phyloP scores from a whole-genome alignment of 768 basidiomycete genomes.

The Punctularia strigosozonata region DNA sequence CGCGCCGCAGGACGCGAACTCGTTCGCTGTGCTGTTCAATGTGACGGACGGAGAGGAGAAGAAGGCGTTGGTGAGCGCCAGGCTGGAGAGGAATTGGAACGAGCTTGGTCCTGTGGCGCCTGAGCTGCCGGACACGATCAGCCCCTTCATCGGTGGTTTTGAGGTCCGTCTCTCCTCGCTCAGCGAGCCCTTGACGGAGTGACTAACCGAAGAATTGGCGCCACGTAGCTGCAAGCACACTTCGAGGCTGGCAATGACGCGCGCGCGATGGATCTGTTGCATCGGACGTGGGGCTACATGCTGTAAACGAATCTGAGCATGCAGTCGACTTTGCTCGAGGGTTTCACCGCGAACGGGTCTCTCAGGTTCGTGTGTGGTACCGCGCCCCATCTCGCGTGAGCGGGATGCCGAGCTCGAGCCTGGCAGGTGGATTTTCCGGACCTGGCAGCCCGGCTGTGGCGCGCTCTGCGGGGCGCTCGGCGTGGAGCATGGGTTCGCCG shows the following conservation, averaged over 20 bases:
- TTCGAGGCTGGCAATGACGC: constrained; percentile 9
- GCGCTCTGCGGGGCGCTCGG: too few relatives aligned
- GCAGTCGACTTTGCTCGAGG: constrained; percentile 10
- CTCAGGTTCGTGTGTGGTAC: constrained; percentile 4
- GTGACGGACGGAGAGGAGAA: constrained; percentile 6
- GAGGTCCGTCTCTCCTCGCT: constrained; percentile 7
- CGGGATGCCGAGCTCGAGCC: too few relatives aligned
- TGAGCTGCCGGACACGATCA: constrained; percentile 12
- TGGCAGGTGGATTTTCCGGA: too few relatives aligned
- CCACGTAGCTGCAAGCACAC: constrained; percentile 10
- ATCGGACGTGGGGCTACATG: constrained; percentile 12
- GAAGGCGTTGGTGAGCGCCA: constrained; percentile 5
- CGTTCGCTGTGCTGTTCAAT: constrained; percentile 10
- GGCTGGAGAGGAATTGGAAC: constrained; percentile 10
- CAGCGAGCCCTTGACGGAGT: neutral
- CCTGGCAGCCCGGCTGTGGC: too few relatives aligned
- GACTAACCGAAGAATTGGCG: neutral
- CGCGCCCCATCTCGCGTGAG: constrained; percentile 1
- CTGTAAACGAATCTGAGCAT: constrained; percentile 10
- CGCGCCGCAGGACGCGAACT: constrained; percentile 11
- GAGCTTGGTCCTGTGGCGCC: constrained; percentile 10
- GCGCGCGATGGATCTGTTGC: constrained; percentile 10
- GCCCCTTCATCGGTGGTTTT: constrained; percentile 10
- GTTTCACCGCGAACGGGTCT: constrained; percentile 11
- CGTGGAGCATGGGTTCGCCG: too few relatives aligned